Evolutionary conservation across 768 basidiomycete species (phyloP).

Genomic region (Paxillus rubicundulus): DNA sequence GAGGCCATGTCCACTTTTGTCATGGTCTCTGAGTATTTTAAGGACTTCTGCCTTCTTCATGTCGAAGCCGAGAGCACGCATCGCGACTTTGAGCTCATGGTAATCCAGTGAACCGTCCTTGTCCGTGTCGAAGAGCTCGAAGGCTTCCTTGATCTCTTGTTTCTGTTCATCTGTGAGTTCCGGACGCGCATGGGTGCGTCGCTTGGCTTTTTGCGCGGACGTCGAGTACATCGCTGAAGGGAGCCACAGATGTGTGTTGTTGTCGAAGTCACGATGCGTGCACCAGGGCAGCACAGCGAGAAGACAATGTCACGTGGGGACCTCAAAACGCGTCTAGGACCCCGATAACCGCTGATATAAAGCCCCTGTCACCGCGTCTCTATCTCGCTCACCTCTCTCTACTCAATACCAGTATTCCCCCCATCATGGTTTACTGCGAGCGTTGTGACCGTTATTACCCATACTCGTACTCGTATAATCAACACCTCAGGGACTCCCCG

Average conservation of each 20-base stretch:
- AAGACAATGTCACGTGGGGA: slow-evolving; percentile 23
- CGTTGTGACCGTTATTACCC: slow-evolving; percentile 41
- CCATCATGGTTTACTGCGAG: slow-evolving; percentile 35
- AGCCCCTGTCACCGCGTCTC: slow-evolving; percentile 12
- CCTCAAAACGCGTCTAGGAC: slow-evolving; percentile 29
- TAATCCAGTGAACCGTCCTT: slow-evolving; percentile 96
- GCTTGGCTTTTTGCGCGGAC: slow-evolving; percentile 68
- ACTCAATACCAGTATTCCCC: background rate
- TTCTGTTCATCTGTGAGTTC: slow-evolving; percentile 87
- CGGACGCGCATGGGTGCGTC: slow-evolving; percentile 72
- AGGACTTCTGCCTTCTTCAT: slow-evolving; percentile 98
- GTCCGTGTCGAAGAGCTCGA: slow-evolving; percentile 98
- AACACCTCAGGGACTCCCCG: slow-evolving; percentile 37
- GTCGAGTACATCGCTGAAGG: slow-evolving; percentile 49
- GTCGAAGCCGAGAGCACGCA: slow-evolving; percentile 97
- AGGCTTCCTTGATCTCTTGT: slow-evolving; percentile 97
- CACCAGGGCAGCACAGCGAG: background rate
- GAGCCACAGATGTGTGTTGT: background rate
- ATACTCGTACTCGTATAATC: slow-evolving; percentile 23
- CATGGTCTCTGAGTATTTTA: slow-evolving; percentile 88
- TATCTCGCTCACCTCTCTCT: background rate
- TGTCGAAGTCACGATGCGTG: background rate
- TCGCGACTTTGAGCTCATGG: slow-evolving; percentile 98
- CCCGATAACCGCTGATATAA: slow-evolving; percentile 11
- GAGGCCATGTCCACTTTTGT: slow-evolving; percentile 74